Evolutionary conservation across 805 yeast species (phyloP).

Genomic region (Zygosaccharomyces kombuchaensis): DNA sequence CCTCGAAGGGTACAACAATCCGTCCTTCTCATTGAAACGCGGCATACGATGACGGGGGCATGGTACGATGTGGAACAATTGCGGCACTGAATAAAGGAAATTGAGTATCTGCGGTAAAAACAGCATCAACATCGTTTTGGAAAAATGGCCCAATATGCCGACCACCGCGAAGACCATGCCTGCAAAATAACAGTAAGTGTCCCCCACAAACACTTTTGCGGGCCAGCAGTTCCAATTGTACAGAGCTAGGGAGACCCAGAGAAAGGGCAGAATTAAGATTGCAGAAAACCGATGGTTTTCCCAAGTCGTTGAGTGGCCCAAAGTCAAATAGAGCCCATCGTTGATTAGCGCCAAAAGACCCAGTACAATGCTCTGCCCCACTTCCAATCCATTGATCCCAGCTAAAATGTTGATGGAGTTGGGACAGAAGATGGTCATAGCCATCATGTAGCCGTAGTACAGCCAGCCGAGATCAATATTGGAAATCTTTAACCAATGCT

Average conservation of each 20-base stretch:
- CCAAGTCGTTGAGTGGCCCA: slow-evolving; percentile 52
- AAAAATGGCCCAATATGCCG: slow-evolving; percentile 93
- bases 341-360: slow-evolving; percentile 67
- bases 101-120: slow-evolving; percentile 90
- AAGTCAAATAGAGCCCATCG: slow-evolving; percentile 64
- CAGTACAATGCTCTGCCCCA: slow-evolving; percentile 84
- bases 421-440: slow-evolving; percentile 90
- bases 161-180: slow-evolving; percentile 99
- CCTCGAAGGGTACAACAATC: slow-evolving; percentile 70
- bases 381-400: slow-evolving; percentile 94
- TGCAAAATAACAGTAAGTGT: slow-evolving; percentile 94
- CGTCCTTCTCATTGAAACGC: slow-evolving; percentile 59
- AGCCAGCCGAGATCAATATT: slow-evolving; percentile 68
- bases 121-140: slow-evolving; percentile 82
- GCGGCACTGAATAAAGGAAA: slow-evolving; percentile 89
- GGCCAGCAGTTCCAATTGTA: slow-evolving; percentile 86
- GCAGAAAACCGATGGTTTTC: slow-evolving; percentile 82
- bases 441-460: slow-evolving; percentile 86
- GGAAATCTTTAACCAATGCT: slow-evolving; percentile 35
- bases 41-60: slow-evolving; percentile 97
- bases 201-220: slow-evolving; percentile 92
- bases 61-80: slow-evolving; percentile 76
- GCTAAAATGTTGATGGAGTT: slow-evolving; percentile 94
- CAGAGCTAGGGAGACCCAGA: slow-evolving; percentile 78
- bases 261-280: slow-evolving; percentile 74